These are phyloP conservation scores for Mucor velutinosus DNA, from an alignment of 371 early-diverging fungal species.

Conservation along the genomic window DNA sequence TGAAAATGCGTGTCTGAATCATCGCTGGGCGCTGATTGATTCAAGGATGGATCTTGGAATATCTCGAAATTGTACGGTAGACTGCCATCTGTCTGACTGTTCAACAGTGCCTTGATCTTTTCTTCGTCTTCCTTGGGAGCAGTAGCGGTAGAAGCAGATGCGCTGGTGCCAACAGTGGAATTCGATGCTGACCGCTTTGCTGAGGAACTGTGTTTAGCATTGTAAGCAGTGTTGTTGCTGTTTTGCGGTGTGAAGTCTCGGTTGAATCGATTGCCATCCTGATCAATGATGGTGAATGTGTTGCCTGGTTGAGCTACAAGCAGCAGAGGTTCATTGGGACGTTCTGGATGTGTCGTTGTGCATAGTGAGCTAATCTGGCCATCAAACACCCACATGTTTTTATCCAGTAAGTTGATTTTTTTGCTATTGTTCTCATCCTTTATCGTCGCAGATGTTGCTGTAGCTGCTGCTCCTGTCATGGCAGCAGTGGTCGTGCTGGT, in stretches of 20 bases:
- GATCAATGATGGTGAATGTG: conserved; percentile 62
- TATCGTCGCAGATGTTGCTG: not conserved
- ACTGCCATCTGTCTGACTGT: not conserved
- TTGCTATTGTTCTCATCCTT: conserved; percentile 8
- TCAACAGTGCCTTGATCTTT: not conserved
- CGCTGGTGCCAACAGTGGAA: not conserved
- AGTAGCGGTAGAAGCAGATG: not conserved
- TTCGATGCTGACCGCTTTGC: not conserved
- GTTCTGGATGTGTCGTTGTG: conserved; percentile 39
- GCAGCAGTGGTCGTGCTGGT: not conserved
- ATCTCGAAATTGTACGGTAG: conserved; percentile 5
- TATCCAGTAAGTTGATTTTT: conserved; percentile 40
- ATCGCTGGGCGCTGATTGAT: not conserved
- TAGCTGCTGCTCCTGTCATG: not conserved
- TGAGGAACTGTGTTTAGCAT: not conserved
- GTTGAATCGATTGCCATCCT: conserved; percentile 56
- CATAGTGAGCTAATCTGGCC: conserved; percentile 57
- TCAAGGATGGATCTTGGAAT: not conserved
- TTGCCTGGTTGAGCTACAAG: conserved; percentile 67
- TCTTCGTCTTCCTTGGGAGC: not conserved
- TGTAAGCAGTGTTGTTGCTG: not conserved
- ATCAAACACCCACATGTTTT: conserved; percentile 64
- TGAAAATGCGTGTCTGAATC: conserved; percentile 24
- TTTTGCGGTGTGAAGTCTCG: conserved; percentile 47
- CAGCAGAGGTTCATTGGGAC: conserved; percentile 48